phyloP scores from a whole-genome alignment of 768 basidiomycete genomes.

The Rhodotorula taiwanensis region DNA sequence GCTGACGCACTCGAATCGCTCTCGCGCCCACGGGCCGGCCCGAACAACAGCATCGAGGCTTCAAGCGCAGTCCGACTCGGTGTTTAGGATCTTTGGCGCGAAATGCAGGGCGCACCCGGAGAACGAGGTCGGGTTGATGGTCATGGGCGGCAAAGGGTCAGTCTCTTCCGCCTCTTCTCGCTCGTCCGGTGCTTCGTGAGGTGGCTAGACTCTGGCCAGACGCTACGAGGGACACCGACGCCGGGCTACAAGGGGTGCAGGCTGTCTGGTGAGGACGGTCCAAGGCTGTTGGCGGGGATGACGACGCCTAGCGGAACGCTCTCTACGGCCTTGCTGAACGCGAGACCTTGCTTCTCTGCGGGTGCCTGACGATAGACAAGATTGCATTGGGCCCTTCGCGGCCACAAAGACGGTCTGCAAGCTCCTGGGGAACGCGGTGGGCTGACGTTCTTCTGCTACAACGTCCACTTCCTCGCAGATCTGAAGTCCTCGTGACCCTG shows the following conservation, averaged over 20 bases:
- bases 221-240: no score
- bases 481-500: slow-evolving; percentile 92
- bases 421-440: no score
- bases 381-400: no score
- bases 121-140: slow-evolving; percentile 95
- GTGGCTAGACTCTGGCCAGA: no score
- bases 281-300: neutral
- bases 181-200: no score
- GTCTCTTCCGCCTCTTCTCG: slow-evolving; percentile 35
- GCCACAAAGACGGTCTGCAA: no score
- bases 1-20: neutral
- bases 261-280: no score
- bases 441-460: neutral
- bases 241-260: no score
- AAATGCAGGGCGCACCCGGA: slow-evolving; percentile 96
- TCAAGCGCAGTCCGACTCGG: slow-evolving; percentile 84
- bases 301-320: neutral
- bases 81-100: slow-evolving; percentile 78
- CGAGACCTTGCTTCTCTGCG: no score
- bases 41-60: slow-evolving; percentile 51
- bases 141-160: slow-evolving; percentile 93
- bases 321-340: no score
- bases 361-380: neutral
- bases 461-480: slow-evolving; percentile 50
- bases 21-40: neutral